Evolutionary conservation across 164 flowering plant genomes (phyloP).

Genomic region (Saururus chinensis): DNA sequence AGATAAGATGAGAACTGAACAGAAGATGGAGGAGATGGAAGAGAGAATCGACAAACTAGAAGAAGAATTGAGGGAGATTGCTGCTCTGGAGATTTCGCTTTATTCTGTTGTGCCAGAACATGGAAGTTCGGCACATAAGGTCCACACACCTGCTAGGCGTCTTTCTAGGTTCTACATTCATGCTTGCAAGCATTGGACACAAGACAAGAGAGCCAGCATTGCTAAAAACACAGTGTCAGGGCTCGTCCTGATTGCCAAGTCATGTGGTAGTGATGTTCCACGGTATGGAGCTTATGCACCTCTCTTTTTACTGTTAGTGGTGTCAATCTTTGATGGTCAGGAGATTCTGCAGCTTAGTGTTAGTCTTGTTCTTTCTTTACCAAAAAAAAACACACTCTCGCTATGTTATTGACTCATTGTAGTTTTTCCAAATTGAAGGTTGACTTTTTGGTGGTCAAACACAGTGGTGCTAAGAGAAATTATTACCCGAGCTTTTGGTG

Average conservation of each 20-base stretch:
- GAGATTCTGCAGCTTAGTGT: neutral
- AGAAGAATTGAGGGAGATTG: constrained; percentile 90
- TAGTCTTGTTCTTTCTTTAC: neutral
- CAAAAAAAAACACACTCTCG: neutral
- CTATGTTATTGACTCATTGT: neutral
- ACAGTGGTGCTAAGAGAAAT: constrained; percentile 79
- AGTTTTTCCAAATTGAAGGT: constrained; percentile 32
- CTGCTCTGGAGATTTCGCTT: constrained; percentile 89
- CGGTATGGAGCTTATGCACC: constrained; percentile 35
- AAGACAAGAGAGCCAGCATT: constrained; percentile 64
- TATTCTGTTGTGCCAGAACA: constrained; percentile 95
- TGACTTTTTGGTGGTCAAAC: constrained; percentile 95
- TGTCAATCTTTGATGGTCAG: too few relatives aligned
- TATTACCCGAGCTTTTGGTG: constrained; percentile 75
- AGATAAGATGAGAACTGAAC: constrained; percentile 26
- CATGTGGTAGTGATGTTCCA: constrained; percentile 91
- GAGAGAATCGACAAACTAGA: constrained; percentile 70
- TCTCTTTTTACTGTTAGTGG: neutral
- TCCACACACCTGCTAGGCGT: constrained; percentile 97
- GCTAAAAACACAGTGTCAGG: constrained; percentile 91
- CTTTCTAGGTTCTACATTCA: constrained; percentile 87
- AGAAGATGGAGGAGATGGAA: constrained; percentile 72
- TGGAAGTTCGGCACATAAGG: constrained; percentile 96
- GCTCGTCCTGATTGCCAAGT: constrained; percentile 70
- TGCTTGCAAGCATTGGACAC: constrained; percentile 91